phyloP scores from a whole-genome alignment of 305 asterid species.

The Rubia occidens region DNA sequence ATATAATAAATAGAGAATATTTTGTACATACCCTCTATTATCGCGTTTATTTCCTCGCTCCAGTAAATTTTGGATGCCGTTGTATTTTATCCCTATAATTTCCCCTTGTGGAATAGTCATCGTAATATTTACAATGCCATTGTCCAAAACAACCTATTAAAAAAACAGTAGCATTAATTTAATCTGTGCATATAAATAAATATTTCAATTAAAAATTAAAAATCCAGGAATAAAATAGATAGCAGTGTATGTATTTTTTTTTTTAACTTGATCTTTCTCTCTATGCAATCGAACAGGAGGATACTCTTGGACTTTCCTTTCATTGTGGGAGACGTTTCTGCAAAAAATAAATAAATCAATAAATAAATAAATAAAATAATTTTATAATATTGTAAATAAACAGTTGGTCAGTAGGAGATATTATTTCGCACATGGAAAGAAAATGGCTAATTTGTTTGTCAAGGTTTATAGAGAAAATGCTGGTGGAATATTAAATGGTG shows the following conservation, averaged over 20 bases:
- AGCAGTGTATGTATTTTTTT: neutral
- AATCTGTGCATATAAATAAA: neutral
- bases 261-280: conserved; percentile 37
- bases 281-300: conserved; percentile 58
- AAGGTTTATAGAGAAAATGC: conserved; percentile 9
- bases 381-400: neutral
- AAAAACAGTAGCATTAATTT: neutral
- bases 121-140: conserved; percentile 52
- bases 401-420: neutral
- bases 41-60: conserved; percentile 29
- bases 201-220: neutral
- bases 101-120: conserved; percentile 52
- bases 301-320: conserved; percentile 20
- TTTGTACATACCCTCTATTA: conserved; percentile 45
- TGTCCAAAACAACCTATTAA: conserved; percentile 46
- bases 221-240: neutral
- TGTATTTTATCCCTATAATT: conserved; percentile 46
- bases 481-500: neutral
- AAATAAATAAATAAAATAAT: too few relatives aligned
- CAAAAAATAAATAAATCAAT: conserved; percentile 5
- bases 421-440: neutral
- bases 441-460: conserved; percentile 6
- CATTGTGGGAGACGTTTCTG: conserved; percentile 30
- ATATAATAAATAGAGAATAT: too few relatives aligned
- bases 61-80: conserved; percentile 54